phyloP scores from a whole-genome alignment of 2,329 filamentous ascomycete species.

The Cryoendolithus antarcticus region DNA sequence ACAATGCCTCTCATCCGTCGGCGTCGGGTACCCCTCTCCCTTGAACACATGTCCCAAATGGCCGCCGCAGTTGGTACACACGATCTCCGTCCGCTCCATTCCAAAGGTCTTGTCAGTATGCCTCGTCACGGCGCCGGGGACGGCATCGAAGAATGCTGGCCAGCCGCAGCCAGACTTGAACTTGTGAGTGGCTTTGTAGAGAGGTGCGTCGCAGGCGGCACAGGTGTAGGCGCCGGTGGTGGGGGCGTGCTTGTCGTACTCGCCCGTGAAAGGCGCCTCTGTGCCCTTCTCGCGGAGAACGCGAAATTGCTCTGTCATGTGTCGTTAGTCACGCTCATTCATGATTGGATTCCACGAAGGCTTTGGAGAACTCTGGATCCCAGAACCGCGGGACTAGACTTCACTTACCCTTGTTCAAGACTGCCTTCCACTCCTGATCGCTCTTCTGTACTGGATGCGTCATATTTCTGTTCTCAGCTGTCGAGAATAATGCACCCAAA shows the following conservation, averaged over 20 bases:
- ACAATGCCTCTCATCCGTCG: constrained; percentile 92
- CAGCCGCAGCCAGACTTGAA: constrained; percentile 95
- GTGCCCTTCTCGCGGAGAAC: constrained; percentile 87
- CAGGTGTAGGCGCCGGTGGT: constrained; percentile 70
- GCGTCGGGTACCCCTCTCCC: constrained; percentile 69
- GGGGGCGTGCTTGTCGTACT: constrained; percentile 79
- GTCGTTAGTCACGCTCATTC: not conserved
- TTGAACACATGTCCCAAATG: constrained; percentile 88
- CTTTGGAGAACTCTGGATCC: too few species aligned
- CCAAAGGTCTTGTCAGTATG: constrained; percentile 66
- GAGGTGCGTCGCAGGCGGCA: constrained; percentile 70
- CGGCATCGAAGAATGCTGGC: constrained; percentile 94
- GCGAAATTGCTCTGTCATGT: constrained; percentile 82
- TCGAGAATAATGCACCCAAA: constrained; percentile 62
- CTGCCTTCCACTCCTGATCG: constrained; percentile 77
- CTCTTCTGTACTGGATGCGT: constrained; percentile 69
- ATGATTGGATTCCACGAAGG: not conserved
- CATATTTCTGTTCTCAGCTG: constrained; percentile 32
- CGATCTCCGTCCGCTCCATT: constrained; percentile 83
- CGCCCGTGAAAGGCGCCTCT: constrained; percentile 65
- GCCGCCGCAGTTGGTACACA: constrained; percentile 87
- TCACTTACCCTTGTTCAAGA: constrained; percentile 56
- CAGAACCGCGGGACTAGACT: not conserved
- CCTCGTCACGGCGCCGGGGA: constrained; percentile 78
- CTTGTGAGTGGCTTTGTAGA: constrained; percentile 90